Percentiles rank a stretch among this genome's conserved stretches.
phyloP scores from a whole-genome alignment of 768 basidiomycete species.

The Inosperma sp. region DNA sequence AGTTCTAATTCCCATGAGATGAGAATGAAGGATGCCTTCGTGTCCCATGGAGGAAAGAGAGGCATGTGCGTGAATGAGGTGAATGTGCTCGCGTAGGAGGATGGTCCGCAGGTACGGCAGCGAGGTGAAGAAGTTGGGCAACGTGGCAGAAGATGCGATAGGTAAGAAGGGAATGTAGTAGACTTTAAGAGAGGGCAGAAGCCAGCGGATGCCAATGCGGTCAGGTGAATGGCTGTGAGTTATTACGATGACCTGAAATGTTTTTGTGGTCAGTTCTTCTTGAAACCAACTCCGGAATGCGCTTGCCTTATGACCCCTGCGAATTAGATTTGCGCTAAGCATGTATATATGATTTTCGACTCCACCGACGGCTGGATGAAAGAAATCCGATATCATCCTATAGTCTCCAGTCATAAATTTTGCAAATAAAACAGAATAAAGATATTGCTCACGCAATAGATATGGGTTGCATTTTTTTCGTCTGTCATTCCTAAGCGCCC shows the following conservation, averaged over 20 bases:
- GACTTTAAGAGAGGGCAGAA: constrained; percentile 82
- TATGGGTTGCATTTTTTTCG: constrained; percentile 21
- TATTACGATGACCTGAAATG: constrained; percentile 83
- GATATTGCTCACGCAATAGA: constrained; percentile 24
- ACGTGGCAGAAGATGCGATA: constrained; percentile 86
- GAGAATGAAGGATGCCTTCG: constrained; percentile 87
- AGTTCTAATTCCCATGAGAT: constrained; percentile 80
- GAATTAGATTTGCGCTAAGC: constrained; percentile 78
- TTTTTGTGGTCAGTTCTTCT: background rate
- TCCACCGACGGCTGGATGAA: constrained; percentile 89
- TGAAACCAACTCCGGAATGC: background rate
- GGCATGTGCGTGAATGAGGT: constrained; percentile 89
- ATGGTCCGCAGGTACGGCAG: constrained; percentile 91
- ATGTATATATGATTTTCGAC: constrained; percentile 97
- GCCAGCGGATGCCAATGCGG: constrained; percentile 86
- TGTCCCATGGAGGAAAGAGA: constrained; percentile 86
- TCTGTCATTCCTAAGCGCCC: background rate
- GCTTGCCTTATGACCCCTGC: constrained; percentile 77
- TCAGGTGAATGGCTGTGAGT: constrained; percentile 88
- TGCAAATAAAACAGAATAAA: background rate
- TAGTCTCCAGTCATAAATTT: background rate
- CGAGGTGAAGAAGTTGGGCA: constrained; percentile 91
- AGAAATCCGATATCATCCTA: constrained; percentile 97
- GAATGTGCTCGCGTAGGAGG: constrained; percentile 77
- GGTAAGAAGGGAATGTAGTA: constrained; percentile 91